Evolutionary conservation across 768 basidiomycete genomes (phyloP).

Genomic region (Hydnomerulius pinastri): DNA sequence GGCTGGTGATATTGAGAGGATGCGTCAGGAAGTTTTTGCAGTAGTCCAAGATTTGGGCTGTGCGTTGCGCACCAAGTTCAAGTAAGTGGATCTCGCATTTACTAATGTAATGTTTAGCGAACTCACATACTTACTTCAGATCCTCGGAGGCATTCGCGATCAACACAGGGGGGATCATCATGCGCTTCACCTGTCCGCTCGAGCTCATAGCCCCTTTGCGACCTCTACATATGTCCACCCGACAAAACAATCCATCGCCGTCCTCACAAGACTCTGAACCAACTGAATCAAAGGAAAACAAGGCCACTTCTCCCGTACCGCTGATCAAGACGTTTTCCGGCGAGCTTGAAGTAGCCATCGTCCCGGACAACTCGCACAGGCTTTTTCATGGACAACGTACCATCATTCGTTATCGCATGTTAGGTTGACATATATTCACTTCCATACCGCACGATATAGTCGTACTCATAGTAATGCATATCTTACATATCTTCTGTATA

Average conservation of each 20-base stretch:
- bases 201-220: constrained; percentile 19
- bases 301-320: constrained; percentile 9
- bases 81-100: constrained; percentile 14
- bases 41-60: constrained; percentile 16
- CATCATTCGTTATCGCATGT: constrained; percentile 52
- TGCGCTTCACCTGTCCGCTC: constrained; percentile 27
- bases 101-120: background rate
- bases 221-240: constrained; percentile 6
- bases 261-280: background rate
- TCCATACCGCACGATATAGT: background rate
- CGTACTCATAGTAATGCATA: background rate
- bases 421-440: constrained; percentile 33
- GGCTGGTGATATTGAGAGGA: constrained; percentile 1
- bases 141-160: constrained; percentile 19
- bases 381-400: constrained; percentile 57
- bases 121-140: constrained; percentile 10
- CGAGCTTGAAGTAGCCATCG: constrained; percentile 55
- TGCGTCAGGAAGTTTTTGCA: constrained; percentile 20
- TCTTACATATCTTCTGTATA: background rate
- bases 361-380: constrained; percentile 54
- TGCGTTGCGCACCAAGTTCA: constrained; percentile 14
- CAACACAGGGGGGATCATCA: constrained; percentile 20
- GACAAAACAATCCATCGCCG: background rate
- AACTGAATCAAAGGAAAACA: background rate
- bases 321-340: constrained; percentile 46